Evolutionary conservation across 352 stramenopile species (phyloP), one percentile per base, ranked within the genome.

Genomic region (Globisporangium viniferum): DNA sequence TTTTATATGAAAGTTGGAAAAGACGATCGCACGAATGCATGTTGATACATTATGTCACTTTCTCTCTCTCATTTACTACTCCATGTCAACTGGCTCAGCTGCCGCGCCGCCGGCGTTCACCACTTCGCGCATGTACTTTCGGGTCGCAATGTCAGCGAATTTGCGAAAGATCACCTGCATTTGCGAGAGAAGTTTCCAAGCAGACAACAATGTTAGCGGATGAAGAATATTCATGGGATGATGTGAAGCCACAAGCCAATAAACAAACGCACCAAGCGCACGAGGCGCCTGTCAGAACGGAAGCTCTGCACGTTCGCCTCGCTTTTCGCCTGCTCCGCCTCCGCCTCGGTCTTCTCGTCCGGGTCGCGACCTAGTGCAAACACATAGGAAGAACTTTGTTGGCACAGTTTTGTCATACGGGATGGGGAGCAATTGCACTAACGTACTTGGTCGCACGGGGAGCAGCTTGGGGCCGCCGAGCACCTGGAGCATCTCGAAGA

Each of bases 241-340:
- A n/a, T 18, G 14, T 48, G 41, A 7, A 46, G 14, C 41, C 15
- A 49, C 41, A 15, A 15, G 2, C 2, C 3, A 33, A 51, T 12
- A 20, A 22, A 51, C 44, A 51, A 39, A 69, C 76, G 18, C 75
- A 90, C 83, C 48, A 95, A 67, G 22, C 87, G 85, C 64, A 92
- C 64, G 24, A 95, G 77, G 9, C 87, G 85, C 20, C 87, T 80
- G 57, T 95, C 87, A 9, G 85, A 92, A 20, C 86, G 85, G 58
- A 95, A 95, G 55, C 87, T 95, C 73, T 94, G 84, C 33, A 89
- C 82, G 54, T 92, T 90, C 20, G 67, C 77, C 44, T 87, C 84
- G 46, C 81, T 90, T 57, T 92, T 80, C 1, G 75, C 73, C 54
- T 84, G 77, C 46, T 92, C 80, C 1, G 74, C 74, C 35, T 92